Conservation (phyloP, 2,329 filamentous ascomycete genomes). For the Elsinoe batatas region DNA sequence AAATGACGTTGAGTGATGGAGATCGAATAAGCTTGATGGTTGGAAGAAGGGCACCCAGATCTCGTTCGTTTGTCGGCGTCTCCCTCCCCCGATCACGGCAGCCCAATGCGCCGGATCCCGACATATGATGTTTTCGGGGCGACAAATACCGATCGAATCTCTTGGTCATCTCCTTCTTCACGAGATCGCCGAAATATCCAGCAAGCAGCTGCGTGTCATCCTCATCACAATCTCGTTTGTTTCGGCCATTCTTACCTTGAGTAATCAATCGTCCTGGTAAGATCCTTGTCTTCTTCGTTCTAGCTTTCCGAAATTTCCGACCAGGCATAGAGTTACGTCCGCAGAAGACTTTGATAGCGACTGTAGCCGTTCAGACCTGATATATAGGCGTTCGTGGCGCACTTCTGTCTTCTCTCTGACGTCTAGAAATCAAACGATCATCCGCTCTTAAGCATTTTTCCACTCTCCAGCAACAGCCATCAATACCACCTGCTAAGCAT, state of each 20-base stretch:
- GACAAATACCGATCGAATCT: neutral
- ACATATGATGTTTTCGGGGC: neutral
- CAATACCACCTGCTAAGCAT: too few relatives aligned
- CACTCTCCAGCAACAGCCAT: too few relatives aligned
- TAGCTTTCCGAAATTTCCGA: constrained; percentile 5
- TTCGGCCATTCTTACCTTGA: neutral
- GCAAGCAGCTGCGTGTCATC: neutral
- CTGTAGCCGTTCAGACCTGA: neutral
- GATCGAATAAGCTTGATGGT: neutral
- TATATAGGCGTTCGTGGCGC: neutral
- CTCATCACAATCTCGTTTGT: neutral
- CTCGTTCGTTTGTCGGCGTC: too few relatives aligned
- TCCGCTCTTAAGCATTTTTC: too few relatives aligned
- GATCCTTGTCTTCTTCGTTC: neutral
- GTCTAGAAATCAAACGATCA: too few relatives aligned
- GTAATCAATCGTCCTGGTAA: neutral
- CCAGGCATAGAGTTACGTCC: constrained; percentile 8
- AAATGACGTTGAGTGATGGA: neutral
- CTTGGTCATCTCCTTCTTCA: neutral
- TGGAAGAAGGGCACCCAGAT: too few relatives aligned
- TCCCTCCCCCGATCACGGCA: too few relatives aligned
- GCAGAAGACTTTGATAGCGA: neutral
- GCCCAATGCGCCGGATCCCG: too few relatives aligned
- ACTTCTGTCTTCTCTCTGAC: too few relatives aligned
- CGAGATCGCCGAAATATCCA: neutral